These are phyloP conservation scores for Fusarium sp. DNA, from an alignment of 2,329 filamentous ascomycete species.

Conservation along the genomic window DNA sequence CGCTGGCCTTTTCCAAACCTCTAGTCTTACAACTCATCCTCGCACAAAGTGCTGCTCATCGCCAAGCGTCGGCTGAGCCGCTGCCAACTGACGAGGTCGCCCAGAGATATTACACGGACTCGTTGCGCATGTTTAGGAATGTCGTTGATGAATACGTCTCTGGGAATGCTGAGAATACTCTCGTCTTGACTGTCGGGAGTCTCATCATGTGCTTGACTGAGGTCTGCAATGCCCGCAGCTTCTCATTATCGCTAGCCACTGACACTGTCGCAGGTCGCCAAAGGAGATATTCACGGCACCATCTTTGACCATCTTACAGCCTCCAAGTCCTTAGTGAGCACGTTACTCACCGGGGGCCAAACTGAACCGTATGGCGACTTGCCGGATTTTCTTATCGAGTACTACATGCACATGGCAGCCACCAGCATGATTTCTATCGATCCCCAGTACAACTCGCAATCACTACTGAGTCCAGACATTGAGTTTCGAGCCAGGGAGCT, in stretches of 20 bases:
- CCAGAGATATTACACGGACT: constrained; percentile 51
- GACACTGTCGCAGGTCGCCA: constrained; percentile 46
- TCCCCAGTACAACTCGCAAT: constrained; percentile 44
- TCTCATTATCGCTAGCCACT: background rate
- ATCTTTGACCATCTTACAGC: constrained; percentile 60
- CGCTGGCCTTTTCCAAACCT: constrained; percentile 58
- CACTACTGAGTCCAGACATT: constrained; percentile 48
- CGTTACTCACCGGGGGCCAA: constrained; percentile 50
- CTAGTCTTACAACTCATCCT: constrained; percentile 60
- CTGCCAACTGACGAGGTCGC: constrained; percentile 48
- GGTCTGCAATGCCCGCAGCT: constrained; percentile 44
- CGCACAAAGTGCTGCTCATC: constrained; percentile 57
- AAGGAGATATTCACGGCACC: constrained; percentile 59
- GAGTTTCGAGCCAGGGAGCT: constrained; percentile 47
- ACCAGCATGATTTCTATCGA: constrained; percentile 61
- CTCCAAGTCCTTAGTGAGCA: constrained; percentile 56
- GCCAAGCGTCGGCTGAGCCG: constrained; percentile 48
- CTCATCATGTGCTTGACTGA: constrained; percentile 61
- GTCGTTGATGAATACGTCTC: constrained; percentile 50
- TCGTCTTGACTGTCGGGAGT: constrained; percentile 58
- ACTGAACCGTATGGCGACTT: constrained; percentile 51
- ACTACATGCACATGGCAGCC: constrained; percentile 60
- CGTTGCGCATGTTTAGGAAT: constrained; percentile 51
- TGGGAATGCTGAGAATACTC: constrained; percentile 49
- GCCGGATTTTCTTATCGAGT: constrained; percentile 60